Evolutionary conservation across 2,329 filamentous ascomycete species (phyloP).

Genomic region (Diplodia scrobiculata): DNA sequence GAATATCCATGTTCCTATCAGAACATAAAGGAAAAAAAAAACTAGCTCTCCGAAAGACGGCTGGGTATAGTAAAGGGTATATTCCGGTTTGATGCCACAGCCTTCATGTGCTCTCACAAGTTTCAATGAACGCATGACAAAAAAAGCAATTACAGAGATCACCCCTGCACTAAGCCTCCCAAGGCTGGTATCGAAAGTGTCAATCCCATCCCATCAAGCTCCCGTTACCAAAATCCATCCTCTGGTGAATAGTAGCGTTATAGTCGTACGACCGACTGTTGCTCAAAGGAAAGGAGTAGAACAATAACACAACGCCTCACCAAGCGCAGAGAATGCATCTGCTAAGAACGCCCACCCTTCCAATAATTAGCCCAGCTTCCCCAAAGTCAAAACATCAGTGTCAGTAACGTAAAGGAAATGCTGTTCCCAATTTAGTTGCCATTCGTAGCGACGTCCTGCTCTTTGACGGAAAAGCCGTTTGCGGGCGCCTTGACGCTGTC

Average conservation of each 20-base stretch:
- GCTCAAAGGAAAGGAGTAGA: not conserved
- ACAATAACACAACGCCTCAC: conserved; percentile 7
- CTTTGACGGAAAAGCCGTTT: not conserved
- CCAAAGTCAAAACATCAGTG: not conserved
- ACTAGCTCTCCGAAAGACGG: conserved; percentile 13
- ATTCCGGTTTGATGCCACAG: conserved; percentile 20
- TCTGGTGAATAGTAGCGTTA: not conserved
- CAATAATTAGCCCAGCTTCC: conserved; percentile 14
- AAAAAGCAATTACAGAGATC: not conserved
- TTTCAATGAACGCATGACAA: conserved; percentile 12
- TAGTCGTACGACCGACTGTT: not conserved
- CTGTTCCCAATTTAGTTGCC: conserved; percentile 14
- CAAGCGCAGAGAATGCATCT: conserved; percentile 12
- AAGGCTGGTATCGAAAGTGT: conserved; percentile 18
- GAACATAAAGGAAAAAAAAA: not conserved
- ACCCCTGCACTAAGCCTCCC: not conserved
- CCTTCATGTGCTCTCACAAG: conserved; percentile 14
- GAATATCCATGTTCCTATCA: not conserved
- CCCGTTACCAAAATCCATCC: not conserved
- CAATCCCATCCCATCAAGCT: conserved; percentile 23
- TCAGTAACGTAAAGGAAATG: not conserved
- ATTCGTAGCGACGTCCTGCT: not conserved
- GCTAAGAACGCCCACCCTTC: conserved; percentile 19
- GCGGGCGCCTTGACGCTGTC: conserved; percentile 8
- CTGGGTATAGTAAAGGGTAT: conserved; percentile 25